Conservation (phyloP, 768 basidiomycete genomes). For the Tricholomella constricta region DNA sequence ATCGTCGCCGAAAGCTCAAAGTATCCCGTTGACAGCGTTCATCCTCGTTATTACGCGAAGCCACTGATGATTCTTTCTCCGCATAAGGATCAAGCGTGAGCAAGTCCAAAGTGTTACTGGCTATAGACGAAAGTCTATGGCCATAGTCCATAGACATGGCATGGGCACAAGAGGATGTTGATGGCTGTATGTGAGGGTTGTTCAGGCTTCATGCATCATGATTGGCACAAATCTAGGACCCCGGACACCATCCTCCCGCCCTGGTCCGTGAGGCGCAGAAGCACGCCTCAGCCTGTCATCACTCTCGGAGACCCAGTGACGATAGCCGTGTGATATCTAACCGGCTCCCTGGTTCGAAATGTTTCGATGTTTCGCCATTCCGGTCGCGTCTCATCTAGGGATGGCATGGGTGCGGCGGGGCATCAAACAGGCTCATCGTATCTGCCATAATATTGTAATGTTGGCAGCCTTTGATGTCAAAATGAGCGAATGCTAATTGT, state of each 20-base stretch:
- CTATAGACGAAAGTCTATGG: constrained; percentile 12
- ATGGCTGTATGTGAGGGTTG: too few relatives aligned
- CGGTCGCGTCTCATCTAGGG: constrained; percentile 6
- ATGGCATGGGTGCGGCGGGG: constrained; percentile 12
- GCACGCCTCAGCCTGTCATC: too few relatives aligned
- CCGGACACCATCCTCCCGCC: too few relatives aligned
- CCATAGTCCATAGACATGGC: constrained; percentile 18
- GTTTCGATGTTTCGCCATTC: not conserved
- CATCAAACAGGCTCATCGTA: not conserved
- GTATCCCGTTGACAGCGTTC: not conserved
- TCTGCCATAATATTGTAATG: constrained; percentile 22
- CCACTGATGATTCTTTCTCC: constrained; percentile 3
- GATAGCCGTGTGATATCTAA: constrained; percentile 27
- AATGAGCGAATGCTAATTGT: not conserved
- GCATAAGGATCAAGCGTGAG: constrained; percentile 15
- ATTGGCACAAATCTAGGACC: too few relatives aligned
- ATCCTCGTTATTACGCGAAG: not conserved
- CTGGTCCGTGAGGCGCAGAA: too few relatives aligned
- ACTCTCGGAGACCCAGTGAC: too few relatives aligned
- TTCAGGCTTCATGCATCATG: too few relatives aligned
- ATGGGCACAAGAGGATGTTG: not conserved
- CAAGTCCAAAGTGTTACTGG: constrained; percentile 10
- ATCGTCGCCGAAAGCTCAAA: not conserved
- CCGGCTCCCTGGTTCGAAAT: constrained; percentile 15
- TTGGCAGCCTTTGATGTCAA: constrained; percentile 15